These are phyloP conservation scores for Penicillium digitatum DNA, from an alignment of 2,329 filamentous ascomycete species.

Conservation along the genomic window DNA sequence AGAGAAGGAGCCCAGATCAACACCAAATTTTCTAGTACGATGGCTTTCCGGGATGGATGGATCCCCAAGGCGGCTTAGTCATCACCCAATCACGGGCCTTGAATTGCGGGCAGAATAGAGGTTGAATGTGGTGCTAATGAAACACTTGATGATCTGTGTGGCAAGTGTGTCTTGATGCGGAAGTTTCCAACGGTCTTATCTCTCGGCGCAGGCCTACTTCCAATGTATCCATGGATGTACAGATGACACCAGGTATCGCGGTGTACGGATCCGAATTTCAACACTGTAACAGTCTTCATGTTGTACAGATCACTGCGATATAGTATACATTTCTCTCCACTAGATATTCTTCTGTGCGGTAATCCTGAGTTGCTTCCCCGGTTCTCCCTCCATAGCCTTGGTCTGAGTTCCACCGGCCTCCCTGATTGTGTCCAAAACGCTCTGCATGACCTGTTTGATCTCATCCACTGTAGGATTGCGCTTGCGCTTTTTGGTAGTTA, in stretches of 20 bases:
- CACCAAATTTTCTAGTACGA: slow-evolving; percentile 34
- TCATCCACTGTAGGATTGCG: slow-evolving; percentile 59
- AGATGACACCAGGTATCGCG: neutral
- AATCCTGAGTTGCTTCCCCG: slow-evolving; percentile 38
- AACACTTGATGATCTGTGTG: neutral
- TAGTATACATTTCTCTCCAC: neutral
- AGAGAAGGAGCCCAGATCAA: slow-evolving; percentile 22
- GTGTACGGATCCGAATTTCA: neutral
- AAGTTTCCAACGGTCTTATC: neutral
- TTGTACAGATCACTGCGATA: neutral
- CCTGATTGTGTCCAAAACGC: slow-evolving; percentile 46
- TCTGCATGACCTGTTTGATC: slow-evolving; percentile 55
- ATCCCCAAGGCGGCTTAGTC: slow-evolving; percentile 34
- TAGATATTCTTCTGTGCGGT: slow-evolving; percentile 33
- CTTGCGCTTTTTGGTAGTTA: slow-evolving; percentile 65
- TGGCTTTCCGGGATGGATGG: slow-evolving; percentile 6
- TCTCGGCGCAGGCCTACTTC: neutral
- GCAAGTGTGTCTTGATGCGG: neutral
- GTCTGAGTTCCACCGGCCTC: slow-evolving; percentile 42
- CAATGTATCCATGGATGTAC: neutral
- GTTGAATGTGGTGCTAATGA: neutral
- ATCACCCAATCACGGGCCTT: slow-evolving; percentile 33
- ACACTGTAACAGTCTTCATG: neutral
- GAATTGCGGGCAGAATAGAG: slow-evolving; percentile 26
- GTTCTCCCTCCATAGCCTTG: slow-evolving; percentile 42